Conservation (phyloP, 345 rosid genomes). For the Zanthoxylum bungeanum region DNA sequence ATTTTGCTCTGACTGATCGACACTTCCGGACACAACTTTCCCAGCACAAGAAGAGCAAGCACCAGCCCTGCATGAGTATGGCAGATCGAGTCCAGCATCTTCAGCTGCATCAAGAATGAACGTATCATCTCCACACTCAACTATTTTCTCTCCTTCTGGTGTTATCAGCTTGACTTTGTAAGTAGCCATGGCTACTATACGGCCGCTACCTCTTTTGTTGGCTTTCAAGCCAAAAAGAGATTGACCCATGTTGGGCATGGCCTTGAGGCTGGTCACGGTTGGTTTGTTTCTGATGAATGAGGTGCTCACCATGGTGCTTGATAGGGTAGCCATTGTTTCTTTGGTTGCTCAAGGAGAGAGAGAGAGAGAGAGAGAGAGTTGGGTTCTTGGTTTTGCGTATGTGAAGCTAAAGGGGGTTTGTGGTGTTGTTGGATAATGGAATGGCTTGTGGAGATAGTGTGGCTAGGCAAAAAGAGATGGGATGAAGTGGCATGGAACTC, state of each 20-base stretch:
- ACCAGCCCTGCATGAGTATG: constrained; percentile 97
- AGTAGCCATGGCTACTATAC: constrained; percentile 55
- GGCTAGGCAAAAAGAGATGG: constrained; percentile 3
- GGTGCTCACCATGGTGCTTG: constrained; percentile 62
- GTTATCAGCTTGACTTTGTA: constrained; percentile 80
- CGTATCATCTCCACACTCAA: constrained; percentile 49
- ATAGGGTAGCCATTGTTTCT: constrained; percentile 44
- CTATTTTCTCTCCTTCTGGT: constrained; percentile 51
- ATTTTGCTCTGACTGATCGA: constrained; percentile 81
- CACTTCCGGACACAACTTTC: constrained; percentile 38
- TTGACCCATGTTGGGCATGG: constrained; percentile 41
- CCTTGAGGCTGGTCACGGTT: constrained; percentile 36
- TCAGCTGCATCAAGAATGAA: constrained; percentile 76
- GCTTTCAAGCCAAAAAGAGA: constrained; percentile 61
- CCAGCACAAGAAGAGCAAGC: constrained; percentile 91
- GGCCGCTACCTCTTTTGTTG: constrained; percentile 43
- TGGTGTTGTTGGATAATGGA: no score
- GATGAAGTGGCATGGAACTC: constrained; percentile 19
- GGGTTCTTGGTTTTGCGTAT: no score
- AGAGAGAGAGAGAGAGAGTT: no score
- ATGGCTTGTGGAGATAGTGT: no score
- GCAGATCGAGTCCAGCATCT: constrained; percentile 70
- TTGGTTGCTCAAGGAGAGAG: no score
- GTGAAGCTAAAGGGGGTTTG: not conserved
- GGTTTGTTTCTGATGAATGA: constrained; percentile 52